phyloP scores from a whole-genome alignment of 1,139 yeast species.

The Yamadazyma triangularis region DNA sequence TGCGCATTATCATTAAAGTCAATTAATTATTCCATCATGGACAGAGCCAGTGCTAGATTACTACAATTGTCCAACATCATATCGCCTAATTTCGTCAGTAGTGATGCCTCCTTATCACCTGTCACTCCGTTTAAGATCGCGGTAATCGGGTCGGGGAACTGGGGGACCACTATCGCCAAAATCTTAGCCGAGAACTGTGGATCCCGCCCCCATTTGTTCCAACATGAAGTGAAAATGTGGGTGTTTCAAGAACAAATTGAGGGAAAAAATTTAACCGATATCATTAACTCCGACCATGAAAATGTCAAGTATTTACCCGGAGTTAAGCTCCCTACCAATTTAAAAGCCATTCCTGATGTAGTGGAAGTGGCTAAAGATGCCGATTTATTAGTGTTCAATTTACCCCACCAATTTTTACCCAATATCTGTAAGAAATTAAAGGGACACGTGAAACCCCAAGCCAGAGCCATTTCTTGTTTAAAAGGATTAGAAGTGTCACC shows the following conservation, averaged over 20 bases:
- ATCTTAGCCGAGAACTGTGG: constrained; percentile 82
- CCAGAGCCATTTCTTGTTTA: constrained; percentile 86
- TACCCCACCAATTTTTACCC: constrained; percentile 90
- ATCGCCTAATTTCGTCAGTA: constrained; percentile 17
- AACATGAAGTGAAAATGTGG: constrained; percentile 83
- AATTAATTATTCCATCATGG: too few species aligned
- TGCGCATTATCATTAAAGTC: too few species aligned
- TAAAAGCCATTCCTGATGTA: constrained; percentile 80
- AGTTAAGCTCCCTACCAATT: constrained; percentile 72
- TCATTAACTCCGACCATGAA: constrained; percentile 81
- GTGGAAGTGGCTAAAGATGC: constrained; percentile 69
- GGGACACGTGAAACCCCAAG: constrained; percentile 64
- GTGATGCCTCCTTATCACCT: constrained; percentile 18
- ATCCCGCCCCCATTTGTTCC: constrained; percentile 65
- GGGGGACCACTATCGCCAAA: constrained; percentile 97
- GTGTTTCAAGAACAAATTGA: constrained; percentile 77
- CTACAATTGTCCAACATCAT: constrained; percentile 35
- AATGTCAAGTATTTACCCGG: constrained; percentile 86
- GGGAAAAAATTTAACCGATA: constrained; percentile 74
- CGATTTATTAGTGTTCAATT: constrained; percentile 81
- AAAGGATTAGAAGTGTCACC: constrained; percentile 86
- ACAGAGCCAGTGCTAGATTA: constrained; percentile 31
- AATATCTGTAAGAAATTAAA: constrained; percentile 68
- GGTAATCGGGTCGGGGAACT: constrained; percentile 75
- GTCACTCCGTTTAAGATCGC: constrained; percentile 47